Conservation (phyloP, 1,139 yeast species). For the Pichia sp. region DNA sequence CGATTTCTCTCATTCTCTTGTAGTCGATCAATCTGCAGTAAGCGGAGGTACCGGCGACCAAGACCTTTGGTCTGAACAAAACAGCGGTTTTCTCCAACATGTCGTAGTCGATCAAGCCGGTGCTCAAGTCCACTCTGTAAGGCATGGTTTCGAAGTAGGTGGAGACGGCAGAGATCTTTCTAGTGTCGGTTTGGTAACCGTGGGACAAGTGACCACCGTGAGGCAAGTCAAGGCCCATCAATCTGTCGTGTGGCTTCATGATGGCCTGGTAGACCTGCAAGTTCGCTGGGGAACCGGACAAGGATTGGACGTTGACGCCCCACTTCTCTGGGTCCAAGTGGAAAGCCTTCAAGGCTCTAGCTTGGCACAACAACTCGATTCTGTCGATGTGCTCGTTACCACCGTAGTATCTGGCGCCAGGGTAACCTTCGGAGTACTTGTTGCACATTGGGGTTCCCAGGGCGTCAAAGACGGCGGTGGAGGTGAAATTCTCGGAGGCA, state of each 20-base stretch:
- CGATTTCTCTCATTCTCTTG: slow-evolving; percentile 92
- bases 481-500: slow-evolving; percentile 96
- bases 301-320: slow-evolving; percentile 97
- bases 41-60: slow-evolving; percentile 98
- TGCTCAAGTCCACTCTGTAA: slow-evolving; percentile 83
- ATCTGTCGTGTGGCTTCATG: slow-evolving; percentile 89
- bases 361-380: slow-evolving; percentile 86
- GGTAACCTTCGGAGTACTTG: slow-evolving; percentile 84
- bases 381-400: slow-evolving; percentile 93
- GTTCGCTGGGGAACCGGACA: slow-evolving; percentile 97
- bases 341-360: slow-evolving; percentile 89
- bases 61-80: slow-evolving; percentile 88
- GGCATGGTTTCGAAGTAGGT: slow-evolving; percentile 99
- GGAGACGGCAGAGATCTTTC: slow-evolving; percentile 93
- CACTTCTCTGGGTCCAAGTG: slow-evolving; percentile 73
- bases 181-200: slow-evolving; percentile 94
- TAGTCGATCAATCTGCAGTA: slow-evolving; percentile 94
- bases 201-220: slow-evolving; percentile 98
- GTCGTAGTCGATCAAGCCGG: slow-evolving; percentile 94
- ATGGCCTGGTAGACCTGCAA: slow-evolving; percentile 93
- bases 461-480: slow-evolving; percentile 93
- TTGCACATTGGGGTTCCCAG: slow-evolving; percentile 96
- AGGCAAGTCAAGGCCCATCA: slow-evolving; percentile 96
- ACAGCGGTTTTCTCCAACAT: slow-evolving; percentile 85
- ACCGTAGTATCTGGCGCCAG: slow-evolving; percentile 86